Conservation (phyloP, 208 protist genomes). For the Naegleria gruberi region DNA sequence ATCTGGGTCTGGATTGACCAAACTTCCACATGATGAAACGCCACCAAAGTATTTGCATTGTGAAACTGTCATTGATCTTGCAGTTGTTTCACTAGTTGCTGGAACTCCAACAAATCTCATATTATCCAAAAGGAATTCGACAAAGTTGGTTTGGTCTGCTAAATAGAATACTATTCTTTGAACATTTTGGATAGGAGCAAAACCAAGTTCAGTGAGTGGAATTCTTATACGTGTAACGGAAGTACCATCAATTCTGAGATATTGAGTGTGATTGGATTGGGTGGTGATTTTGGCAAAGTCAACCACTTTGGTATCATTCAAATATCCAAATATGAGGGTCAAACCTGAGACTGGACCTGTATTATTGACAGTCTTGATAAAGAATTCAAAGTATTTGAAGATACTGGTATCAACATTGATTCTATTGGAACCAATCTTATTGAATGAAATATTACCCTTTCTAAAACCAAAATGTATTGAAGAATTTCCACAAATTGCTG, state of each 20-base stretch:
- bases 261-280: background rate
- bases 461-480: background rate
- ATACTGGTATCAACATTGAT: background rate
- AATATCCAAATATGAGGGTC: background rate
- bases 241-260: background rate
- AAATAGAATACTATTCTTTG: no score
- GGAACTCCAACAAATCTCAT: no score
- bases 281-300: no score
- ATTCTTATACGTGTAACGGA: background rate
- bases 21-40: no score
- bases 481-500: background rate
- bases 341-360: background rate
- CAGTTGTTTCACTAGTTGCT: no score
- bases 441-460: background rate
- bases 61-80: no score
- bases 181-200: background rate
- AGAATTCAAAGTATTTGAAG: slow-evolving; percentile 9
- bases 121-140: no score
- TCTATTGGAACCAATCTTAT: background rate
- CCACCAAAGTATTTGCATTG: no score
- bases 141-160: no score
- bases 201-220: background rate
- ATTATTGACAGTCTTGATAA: background rate
- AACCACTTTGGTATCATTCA: background rate
- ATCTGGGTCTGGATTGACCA: no score